Evolutionary conservation across 2,329 filamentous ascomycete species (phyloP).

Genomic region (Penicillium griseofulvum): DNA sequence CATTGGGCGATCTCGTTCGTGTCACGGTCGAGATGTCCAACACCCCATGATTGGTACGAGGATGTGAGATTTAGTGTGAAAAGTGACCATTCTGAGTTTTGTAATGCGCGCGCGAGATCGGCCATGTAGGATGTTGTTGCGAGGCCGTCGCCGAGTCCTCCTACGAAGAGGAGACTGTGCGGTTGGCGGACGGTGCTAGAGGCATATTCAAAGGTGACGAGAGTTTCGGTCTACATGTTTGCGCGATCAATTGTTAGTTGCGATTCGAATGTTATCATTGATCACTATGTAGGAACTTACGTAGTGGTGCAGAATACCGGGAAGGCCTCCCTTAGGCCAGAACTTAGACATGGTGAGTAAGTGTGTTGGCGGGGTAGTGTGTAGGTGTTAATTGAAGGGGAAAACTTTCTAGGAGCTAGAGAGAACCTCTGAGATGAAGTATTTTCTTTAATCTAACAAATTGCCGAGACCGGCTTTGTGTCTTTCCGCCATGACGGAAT

Average conservation of each 20-base stretch:
- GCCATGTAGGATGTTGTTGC: slow-evolving; percentile 55
- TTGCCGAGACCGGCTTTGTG: slow-evolving; percentile 16
- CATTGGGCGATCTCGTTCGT: slow-evolving; percentile 53
- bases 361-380: not conserved
- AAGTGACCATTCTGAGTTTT: slow-evolving; percentile 53
- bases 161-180: slow-evolving; percentile 57
- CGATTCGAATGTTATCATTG: not conserved
- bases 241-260: slow-evolving; percentile 11
- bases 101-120: slow-evolving; percentile 48
- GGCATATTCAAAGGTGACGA: slow-evolving; percentile 45
- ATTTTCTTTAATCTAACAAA: slow-evolving; percentile 5
- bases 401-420: not conserved
- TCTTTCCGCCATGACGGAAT: not conserved
- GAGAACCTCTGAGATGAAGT: not conserved
- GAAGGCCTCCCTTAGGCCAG: slow-evolving; percentile 37
- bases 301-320: slow-evolving; percentile 39
- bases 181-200: slow-evolving; percentile 31
- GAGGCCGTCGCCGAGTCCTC: slow-evolving; percentile 58
- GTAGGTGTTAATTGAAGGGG: not conserved
- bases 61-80: slow-evolving; percentile 53
- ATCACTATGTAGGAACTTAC: slow-evolving; percentile 22
- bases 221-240: slow-evolving; percentile 28
- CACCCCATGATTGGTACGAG: slow-evolving; percentile 56
- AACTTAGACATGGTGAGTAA: slow-evolving; percentile 33
- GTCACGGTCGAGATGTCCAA: slow-evolving; percentile 52